Conservation (phyloP, 805 yeast species). For the Spencermartinsiella europaea region DNA sequence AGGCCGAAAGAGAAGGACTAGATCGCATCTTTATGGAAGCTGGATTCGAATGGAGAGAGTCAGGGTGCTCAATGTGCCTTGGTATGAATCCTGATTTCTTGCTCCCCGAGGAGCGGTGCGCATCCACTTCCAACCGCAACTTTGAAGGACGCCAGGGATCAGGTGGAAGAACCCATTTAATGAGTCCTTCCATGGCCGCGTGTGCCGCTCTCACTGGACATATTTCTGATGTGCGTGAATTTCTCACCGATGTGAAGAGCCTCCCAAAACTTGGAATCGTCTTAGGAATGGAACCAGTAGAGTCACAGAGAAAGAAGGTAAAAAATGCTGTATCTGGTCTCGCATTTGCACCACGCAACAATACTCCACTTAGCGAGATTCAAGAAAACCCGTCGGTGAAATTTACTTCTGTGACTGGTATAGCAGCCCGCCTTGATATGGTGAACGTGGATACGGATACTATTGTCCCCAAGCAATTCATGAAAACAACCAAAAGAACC, state of each 20-base stretch:
- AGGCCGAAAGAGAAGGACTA: slow-evolving; percentile 91
- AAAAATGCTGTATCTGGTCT: too few species aligned
- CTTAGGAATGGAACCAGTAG: too few species aligned
- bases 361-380: slow-evolving; percentile 11
- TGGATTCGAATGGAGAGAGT: slow-evolving; percentile 98
- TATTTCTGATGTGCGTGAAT: slow-evolving; percentile 83
- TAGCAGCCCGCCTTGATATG: slow-evolving; percentile 89
- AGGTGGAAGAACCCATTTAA: slow-evolving; percentile 85
- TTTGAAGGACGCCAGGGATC: slow-evolving; percentile 99
- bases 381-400: slow-evolving; percentile 20
- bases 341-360: too few species aligned
- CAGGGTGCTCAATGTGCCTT: slow-evolving; percentile 98
- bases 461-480: slow-evolving; percentile 94
- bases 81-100: slow-evolving; percentile 99
- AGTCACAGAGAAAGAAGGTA: too few species aligned
- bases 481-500: slow-evolving; percentile 95
- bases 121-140: slow-evolving; percentile 96
- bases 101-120: slow-evolving; percentile 93
- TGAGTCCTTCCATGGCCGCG: slow-evolving; percentile 99
- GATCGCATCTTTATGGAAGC: slow-evolving; percentile 85
- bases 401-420: slow-evolving; percentile 71
- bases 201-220: slow-evolving; percentile 93
- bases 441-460: slow-evolving; percentile 98
- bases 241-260: slow-evolving; percentile 35
- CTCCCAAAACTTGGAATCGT: too few species aligned